Percentiles rank a stretch among this genome's conserved stretches.
phyloP scores from a whole-genome alignment of 2,329 filamentous ascomycete genomes.

The Exserohilum rostratum region DNA sequence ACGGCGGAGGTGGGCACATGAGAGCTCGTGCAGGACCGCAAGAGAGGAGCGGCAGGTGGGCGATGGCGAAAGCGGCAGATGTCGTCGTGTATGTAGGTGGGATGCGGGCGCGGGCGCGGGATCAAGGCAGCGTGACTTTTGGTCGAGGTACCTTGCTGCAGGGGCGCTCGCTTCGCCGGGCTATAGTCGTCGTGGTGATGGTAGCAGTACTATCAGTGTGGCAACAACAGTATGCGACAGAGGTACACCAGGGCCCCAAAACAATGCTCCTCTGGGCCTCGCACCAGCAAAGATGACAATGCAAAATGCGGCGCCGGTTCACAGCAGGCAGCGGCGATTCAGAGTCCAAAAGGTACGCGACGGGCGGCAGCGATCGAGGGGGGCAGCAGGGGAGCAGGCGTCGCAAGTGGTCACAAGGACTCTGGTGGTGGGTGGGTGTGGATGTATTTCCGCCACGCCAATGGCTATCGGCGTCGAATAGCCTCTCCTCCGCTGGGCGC shows the following conservation, averaged over 20 bases:
- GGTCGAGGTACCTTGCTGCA: slow-evolving; percentile 20
- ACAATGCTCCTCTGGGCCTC: too few relatives aligned
- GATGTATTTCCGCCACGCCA: slow-evolving; percentile 23
- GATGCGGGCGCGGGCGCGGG: slow-evolving; percentile 3
- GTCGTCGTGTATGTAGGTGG: slow-evolving; percentile 1
- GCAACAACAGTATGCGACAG: slow-evolving; percentile 7
- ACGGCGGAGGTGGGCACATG: slow-evolving; percentile 47
- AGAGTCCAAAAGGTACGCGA: slow-evolving; percentile 8
- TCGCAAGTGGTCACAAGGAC: slow-evolving; percentile 35
- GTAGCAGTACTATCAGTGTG: slow-evolving; percentile 8
- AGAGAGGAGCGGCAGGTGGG: slow-evolving; percentile 21
- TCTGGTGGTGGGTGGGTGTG: slow-evolving; percentile 13
- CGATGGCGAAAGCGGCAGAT: slow-evolving; percentile 6
- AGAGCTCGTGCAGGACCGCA: slow-evolving; percentile 41
- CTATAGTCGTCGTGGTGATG: slow-evolving; percentile 26
- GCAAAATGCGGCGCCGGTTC: too few relatives aligned
- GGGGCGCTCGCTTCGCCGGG: slow-evolving; percentile 23
- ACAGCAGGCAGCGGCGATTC: too few relatives aligned
- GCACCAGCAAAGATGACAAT: slow-evolving; percentile 24
- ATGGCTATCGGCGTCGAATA: slow-evolving; percentile 30
- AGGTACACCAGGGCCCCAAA: slow-evolving; percentile 19
- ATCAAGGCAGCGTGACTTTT: slow-evolving; percentile 21
- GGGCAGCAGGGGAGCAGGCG: slow-evolving; percentile 22
- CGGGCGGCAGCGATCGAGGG: slow-evolving; percentile 18
- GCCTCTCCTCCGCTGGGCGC: slow-evolving; percentile 24